Base-by-base conservation (phyloP, 306 rosid genomes). In the Chamaecrista fasciculata region DNA sequence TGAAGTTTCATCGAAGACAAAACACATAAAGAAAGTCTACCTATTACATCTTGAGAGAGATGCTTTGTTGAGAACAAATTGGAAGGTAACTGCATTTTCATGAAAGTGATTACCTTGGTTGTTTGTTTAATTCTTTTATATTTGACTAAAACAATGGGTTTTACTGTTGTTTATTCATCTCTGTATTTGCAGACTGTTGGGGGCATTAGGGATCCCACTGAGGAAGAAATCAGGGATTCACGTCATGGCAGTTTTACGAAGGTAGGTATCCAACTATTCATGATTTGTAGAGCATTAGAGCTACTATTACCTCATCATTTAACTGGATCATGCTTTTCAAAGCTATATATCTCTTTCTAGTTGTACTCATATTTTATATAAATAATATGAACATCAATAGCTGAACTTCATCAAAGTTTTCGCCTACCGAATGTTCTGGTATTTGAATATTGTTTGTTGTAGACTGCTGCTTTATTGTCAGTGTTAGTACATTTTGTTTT, bases 1-100 rank as follows among this genome's bases (percentile, higher is more conserved):
- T 31, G 4, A 51, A 31, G 86, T 87, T 56, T 85, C 88, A 15
- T 87, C 94, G 15, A 87, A 83, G 71, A 87, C 82, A 29, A 79
- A 61, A 69, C 25, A 44, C 0, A 73, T 81, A 2, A 79, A 63
- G 72, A 83, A 83, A 71, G 89, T 85, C 5, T 85, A 76, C 49
- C 28, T 47, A 29, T 70, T 88, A 31, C 55, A 40, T 59, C 84
- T 85, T 52, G 74, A 75, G 34, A 83, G 91, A 74, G 82, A 87
- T 48, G 88, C 88, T 34, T 75, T 87, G 73, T 58, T 85, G 19
- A 83, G 42, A 16, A n/a, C 40, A 15, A 48, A 71, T 23, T 88
- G 95, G 95, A 83, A 72, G 91, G 95, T 88, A 72, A 46, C 60
- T 31, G 16, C 23, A 39, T 21, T 19, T 59, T 48, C 44, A 28